Evolutionary conservation across 1,139 yeast species (phyloP), one percentile per base, ranked within the genome.

Genomic region (Sugiyamaella neomexicana): DNA sequence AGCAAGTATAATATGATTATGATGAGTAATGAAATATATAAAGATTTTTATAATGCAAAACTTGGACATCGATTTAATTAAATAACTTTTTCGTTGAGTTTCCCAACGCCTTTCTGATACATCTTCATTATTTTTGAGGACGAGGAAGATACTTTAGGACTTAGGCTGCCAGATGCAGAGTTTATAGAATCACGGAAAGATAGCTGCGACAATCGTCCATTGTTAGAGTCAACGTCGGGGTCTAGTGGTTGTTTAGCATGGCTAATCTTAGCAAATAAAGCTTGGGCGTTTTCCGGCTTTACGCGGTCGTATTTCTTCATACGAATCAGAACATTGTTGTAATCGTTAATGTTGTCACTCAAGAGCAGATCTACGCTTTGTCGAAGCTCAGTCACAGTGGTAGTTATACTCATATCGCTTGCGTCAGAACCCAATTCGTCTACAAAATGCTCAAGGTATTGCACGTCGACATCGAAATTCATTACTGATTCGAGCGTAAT

Each of bases 401-500:
- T 71, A 12, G 72, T 69, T 27, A 71, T 67, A 52, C 70, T 63
- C 43, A 67, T 63, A 49, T 66, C 74, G n/a, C 65, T 66, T 36
- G 65, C 65, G 15, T 66, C 67, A 34, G 60, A 51, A 25, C 75
- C 76, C 20, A 79, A 68, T 17, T 74, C 74, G 12, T 71, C 68
- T 17, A 82, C 76, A 43, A 81, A 76, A 15, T 70, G 62, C 59
- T 85, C 89, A 55, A 86, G 72, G 63, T 82, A 86, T 23, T 72
- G 68, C 42, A 86, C 77, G 67, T 86, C 93, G 17, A 76, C 64
- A 58, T 82, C 82, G 65, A 86, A 85, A 65, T 85, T 86, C 34
- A 72, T 66, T 0, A 86, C 74, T 8, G 86, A 80, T 51, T 70
- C 77, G 2, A 74, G 72, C 1, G 81, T 75, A 10, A 75, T 69